These are phyloP conservation scores for Aspergillus fijiensis DNA, from an alignment of 2,329 filamentous ascomycete species.

Conservation along the genomic window DNA sequence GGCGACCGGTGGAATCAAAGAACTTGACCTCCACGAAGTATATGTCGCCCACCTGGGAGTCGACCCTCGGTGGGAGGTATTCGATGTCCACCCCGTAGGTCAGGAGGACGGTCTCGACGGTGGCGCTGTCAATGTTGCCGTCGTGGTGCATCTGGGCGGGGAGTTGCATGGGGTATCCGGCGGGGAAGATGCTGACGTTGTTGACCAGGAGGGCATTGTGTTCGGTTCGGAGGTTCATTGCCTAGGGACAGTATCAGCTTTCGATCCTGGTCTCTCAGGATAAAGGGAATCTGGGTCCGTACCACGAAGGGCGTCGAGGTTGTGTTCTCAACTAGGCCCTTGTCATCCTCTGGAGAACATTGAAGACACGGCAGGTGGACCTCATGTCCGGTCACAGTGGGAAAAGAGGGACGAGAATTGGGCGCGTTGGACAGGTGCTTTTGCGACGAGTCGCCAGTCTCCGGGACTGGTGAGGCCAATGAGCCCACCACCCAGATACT, in stretches of 20 bases:
- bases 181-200: background rate
- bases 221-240: slow-evolving; percentile 4
- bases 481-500: slow-evolving; percentile 1
- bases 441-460: background rate
- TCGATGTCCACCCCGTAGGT: slow-evolving; percentile 3
- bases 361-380: background rate
- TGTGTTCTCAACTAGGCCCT: background rate
- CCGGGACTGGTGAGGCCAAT: background rate
- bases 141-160: background rate
- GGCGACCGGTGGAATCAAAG: background rate
- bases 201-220: slow-evolving; percentile 1
- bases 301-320: background rate
- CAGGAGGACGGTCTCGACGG: background rate
- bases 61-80: background rate
- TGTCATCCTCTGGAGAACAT: background rate
- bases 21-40: slow-evolving; percentile 3
- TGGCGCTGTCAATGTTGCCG: background rate
- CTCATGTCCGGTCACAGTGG: slow-evolving; percentile 5
- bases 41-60: background rate
- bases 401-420: background rate
- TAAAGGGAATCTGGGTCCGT: background rate
- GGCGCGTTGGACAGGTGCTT: background rate
- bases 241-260: background rate
- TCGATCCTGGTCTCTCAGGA: background rate
- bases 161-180: background rate